phyloP scores from a whole-genome alignment of 108 stramenopile species.

The Pseudonitzschia multiseries region DNA sequence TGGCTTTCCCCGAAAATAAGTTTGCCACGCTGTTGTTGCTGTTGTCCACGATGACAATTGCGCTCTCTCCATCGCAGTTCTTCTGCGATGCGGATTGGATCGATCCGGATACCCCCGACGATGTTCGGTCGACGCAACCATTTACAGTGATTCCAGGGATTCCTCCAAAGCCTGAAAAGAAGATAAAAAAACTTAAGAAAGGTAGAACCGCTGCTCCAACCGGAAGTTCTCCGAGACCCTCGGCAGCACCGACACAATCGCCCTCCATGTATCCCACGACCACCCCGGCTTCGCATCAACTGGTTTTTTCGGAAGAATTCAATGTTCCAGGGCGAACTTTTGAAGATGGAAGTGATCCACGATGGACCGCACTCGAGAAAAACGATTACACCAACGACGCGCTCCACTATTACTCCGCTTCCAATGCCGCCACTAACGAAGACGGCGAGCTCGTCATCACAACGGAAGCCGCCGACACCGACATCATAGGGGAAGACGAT shows the following conservation, averaged over 20 bases:
- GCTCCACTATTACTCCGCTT: constrained; percentile 86
- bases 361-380: constrained; percentile 96
- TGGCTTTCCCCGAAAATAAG: neutral
- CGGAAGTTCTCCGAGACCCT: constrained; percentile 16
- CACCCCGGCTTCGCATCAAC: constrained; percentile 45
- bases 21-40: neutral
- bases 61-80: neutral
- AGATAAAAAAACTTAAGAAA: constrained; percentile 9
- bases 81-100: constrained; percentile 76
- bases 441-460: constrained; percentile 85
- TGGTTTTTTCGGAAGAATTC: constrained; percentile 96
- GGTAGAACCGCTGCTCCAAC: constrained; percentile 22
- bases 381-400: constrained; percentile 98
- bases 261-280: constrained; percentile 45
- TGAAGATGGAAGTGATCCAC: constrained; percentile 90
- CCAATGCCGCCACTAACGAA: constrained; percentile 67
- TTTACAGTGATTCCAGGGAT: constrained; percentile 30
- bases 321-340: constrained; percentile 79
- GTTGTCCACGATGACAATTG: neutral
- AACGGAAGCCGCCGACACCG: constrained; percentile 75
- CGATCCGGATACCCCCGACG: constrained; percentile 88
- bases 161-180: constrained; percentile 13
- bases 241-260: constrained; percentile 35
- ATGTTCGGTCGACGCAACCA: constrained; percentile 45
- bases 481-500: constrained; percentile 86